These are phyloP conservation scores for Zanthoxylum bungeanum DNA, from an alignment of 345 rosid genomes.

Conservation along the genomic window DNA sequence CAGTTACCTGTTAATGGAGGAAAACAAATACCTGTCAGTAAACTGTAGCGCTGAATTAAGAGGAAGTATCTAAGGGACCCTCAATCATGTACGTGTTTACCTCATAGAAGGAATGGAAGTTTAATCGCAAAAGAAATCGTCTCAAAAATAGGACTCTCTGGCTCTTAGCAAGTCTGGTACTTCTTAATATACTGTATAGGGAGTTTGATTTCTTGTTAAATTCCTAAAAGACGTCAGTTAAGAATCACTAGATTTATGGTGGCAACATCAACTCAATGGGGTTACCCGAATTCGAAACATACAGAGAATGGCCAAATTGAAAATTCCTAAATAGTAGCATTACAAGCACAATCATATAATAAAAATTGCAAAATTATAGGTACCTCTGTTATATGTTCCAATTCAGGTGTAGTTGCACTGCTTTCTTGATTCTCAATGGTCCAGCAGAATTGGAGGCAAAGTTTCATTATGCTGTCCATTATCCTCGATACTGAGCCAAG, in stretches of 20 bases:
- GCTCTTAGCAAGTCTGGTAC: slow-evolving; percentile 95
- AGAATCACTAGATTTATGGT: slow-evolving; percentile 1
- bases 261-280: background rate
- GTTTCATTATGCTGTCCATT: slow-evolving; percentile 92
- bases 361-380: slow-evolving; percentile 5
- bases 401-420: slow-evolving; percentile 66
- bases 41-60: background rate
- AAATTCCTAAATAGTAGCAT: background rate
- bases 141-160: slow-evolving; percentile 95
- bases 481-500: slow-evolving; percentile 95
- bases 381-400: slow-evolving; percentile 87
- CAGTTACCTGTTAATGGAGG: slow-evolving; percentile 59
- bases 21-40: slow-evolving; percentile 11
- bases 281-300: background rate
- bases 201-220: slow-evolving; percentile 95
- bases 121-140: slow-evolving; percentile 86
- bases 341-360: background rate
- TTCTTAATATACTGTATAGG: slow-evolving; percentile 76
- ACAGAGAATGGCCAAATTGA: background rate
- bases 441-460: slow-evolving; percentile 98
- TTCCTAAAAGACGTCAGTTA: slow-evolving; percentile 49
- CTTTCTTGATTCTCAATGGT: slow-evolving; percentile 88
- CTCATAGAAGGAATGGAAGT: slow-evolving; percentile 92
- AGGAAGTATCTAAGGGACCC: background rate
- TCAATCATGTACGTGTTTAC: slow-evolving; percentile 29